Base-by-base conservation (phyloP, 1,284 basidiomycete genomes). In the Cryptococcus wingfieldii region DNA sequence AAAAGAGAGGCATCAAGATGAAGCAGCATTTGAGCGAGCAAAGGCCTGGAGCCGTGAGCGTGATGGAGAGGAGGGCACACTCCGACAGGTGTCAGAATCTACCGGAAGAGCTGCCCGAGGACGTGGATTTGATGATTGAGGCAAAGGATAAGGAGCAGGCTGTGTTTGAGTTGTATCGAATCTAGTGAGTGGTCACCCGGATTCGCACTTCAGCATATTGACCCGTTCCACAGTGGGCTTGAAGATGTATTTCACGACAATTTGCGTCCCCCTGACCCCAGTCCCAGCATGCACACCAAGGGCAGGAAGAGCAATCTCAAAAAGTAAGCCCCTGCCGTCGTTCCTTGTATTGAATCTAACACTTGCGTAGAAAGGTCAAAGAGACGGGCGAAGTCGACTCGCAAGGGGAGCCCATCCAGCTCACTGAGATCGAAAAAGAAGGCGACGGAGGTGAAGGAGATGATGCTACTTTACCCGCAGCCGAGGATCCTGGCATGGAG, bases 21-120 rank as follows among this genome's bases (percentile, higher is more conserved):
- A 96, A 95, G 75, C 90, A 93, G 69, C 92, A 96, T 75, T 82
- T 93, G 16, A 90, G 87, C 38, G 89, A 92, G 66, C 84, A 86
- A 10, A 79, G 89, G 31, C 82, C 84, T 1, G 88, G 88, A 6
- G 89, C 89, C 3, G 82, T 83, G 45, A 85, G 81, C 2, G 72
- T 89, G 38, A 90, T 90, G 86, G 89, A 93, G 74, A 79, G 84
- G 58, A 80, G 91, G 59, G 90, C 90, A 12, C 92, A 95, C 69
- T 83, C 90, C 1, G 88, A 93, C 70, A 54, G 70, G 43, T 72
- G 70, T 54, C 61, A 70, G 38, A 66, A 54, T 19, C 50, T 68
- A 27, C 67, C 67, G 7, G 55, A 58, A 12, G 67, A 63, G 58
- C 71, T 89, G 39, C 83, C 84, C 3, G 81, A 84, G 60, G 85